Conservation (phyloP, 2,329 filamentous ascomycete species). For the Aspergillus flavus region DNA sequence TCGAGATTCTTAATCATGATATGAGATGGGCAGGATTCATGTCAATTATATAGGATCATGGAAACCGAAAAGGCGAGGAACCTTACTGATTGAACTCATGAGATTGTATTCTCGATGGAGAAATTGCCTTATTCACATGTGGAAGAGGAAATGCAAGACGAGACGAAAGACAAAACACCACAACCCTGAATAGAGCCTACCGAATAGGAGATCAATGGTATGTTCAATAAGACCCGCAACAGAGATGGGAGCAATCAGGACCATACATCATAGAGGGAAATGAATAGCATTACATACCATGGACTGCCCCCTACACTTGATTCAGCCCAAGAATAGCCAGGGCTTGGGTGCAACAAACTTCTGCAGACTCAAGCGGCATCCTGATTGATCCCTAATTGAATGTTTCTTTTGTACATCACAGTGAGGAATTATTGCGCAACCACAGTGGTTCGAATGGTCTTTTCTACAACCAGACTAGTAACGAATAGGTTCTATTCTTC, state of each 20-base stretch:
- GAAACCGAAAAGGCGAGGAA: neutral
- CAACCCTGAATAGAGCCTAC: neutral
- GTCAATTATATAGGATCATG: constrained; percentile 9
- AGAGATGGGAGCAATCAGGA: neutral
- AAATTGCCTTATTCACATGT: constrained; percentile 11
- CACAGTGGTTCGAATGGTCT: neutral
- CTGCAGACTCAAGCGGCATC: neutral
- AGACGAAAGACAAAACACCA: neutral
- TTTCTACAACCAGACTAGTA: neutral
- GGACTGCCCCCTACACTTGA: neutral
- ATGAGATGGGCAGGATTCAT: neutral
- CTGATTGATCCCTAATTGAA: neutral
- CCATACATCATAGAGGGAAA: neutral
- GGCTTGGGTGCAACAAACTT: neutral
- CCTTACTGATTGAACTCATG: neutral
- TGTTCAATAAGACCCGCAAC: constrained; percentile 6
- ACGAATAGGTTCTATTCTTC: neutral
- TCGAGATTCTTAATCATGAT: neutral
- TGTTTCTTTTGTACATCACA: neutral
- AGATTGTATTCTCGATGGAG: constrained; percentile 1
- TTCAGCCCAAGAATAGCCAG: neutral
- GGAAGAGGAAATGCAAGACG: constrained; percentile 1
- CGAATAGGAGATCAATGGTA: neutral
- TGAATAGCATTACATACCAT: neutral
- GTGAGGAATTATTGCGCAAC: neutral